Conservation (phyloP, 495 filamentous ascomycete genomes). For the Aspergillus kassunensis region DNA sequence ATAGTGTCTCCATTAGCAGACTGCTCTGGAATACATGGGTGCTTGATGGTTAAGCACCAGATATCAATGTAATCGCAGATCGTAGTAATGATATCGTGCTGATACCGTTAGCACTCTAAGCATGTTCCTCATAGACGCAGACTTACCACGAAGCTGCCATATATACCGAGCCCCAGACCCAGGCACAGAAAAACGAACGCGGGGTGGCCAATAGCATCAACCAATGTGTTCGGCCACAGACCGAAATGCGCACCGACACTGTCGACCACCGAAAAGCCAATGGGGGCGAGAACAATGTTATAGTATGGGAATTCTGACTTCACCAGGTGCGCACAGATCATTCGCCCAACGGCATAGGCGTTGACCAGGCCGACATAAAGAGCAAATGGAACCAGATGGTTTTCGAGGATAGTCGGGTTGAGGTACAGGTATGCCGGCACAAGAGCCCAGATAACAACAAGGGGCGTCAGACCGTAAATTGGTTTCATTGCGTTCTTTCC, state of each 20-base stretch:
- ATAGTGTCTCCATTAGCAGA: constrained; percentile 22
- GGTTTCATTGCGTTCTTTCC: constrained; percentile 66
- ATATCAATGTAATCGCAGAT: constrained; percentile 98
- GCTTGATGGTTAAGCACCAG: constrained; percentile 96
- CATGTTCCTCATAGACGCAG: background rate
- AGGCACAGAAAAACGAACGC: constrained; percentile 82
- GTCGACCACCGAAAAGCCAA: constrained; percentile 72
- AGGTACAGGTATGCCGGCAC: constrained; percentile 75
- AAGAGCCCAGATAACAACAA: constrained; percentile 69
- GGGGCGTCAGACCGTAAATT: constrained; percentile 75
- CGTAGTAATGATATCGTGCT: constrained; percentile 86
- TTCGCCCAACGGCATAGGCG: constrained; percentile 89
- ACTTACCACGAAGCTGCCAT: constrained; percentile 88
- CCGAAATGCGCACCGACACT: constrained; percentile 67
- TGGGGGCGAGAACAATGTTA: constrained; percentile 68
- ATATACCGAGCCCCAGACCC: constrained; percentile 76
- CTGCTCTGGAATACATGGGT: constrained; percentile 35
- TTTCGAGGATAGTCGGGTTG: constrained; percentile 74
- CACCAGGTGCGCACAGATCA: constrained; percentile 89
- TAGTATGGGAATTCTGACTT: constrained; percentile 81
- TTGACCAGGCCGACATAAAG: constrained; percentile 85
- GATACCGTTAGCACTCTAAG: constrained; percentile 5
- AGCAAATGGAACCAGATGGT: constrained; percentile 81
- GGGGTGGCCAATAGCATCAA: constrained; percentile 71
- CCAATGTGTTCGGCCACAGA: constrained; percentile 75